These are phyloP conservation scores for Wickerhamomyces queroliae DNA, from an alignment of 805 yeast species.

Conservation along the genomic window DNA sequence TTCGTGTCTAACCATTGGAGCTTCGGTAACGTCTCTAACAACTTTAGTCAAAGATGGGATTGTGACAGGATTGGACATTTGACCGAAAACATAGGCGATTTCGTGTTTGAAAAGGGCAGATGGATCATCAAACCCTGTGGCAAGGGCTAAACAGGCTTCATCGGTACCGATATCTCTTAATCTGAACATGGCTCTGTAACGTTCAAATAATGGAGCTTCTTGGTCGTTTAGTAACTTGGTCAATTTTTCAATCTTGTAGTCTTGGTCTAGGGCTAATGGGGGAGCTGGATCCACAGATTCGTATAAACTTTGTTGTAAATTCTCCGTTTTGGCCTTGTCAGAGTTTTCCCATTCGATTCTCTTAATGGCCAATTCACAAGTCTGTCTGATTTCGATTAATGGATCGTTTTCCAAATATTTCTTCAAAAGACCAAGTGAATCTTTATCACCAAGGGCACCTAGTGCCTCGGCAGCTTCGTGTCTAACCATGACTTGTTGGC, in stretches of 20 bases:
- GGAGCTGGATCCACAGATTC: conserved; percentile 98
- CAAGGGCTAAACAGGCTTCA: conserved; percentile 90
- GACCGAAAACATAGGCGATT: conserved; percentile 97
- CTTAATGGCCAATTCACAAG: conserved; percentile 95
- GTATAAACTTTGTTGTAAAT: conserved; percentile 69
- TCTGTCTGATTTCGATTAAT: conserved; percentile 83
- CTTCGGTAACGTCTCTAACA: conserved; percentile 70
- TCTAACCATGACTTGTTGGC: conserved; percentile 93
- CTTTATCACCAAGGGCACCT: conserved; percentile 87
- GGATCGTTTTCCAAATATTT: conserved; percentile 71
- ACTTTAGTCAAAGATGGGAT: conserved; percentile 86
- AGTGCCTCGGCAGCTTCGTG: conserved; percentile 99
- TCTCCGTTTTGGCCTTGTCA: conserved; percentile 57
- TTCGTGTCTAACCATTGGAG: conserved; percentile 99
- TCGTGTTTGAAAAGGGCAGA: conserved; percentile 96
- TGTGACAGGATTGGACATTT: conserved; percentile 86
- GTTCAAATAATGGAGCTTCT: conserved; percentile 73
- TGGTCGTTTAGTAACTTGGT: conserved; percentile 70
- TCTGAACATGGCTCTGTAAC: conserved; percentile 98
- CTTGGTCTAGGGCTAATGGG: conserved; percentile 68
- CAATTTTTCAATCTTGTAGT: conserved; percentile 60
- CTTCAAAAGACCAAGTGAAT: conserved; percentile 60
- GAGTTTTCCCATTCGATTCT: conserved; percentile 91
- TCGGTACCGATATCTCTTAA: conserved; percentile 90
- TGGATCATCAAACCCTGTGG: conserved; percentile 82